Conservation (phyloP, 352 stramenopile species). For the Globisporangium cylindrosporum region DNA sequence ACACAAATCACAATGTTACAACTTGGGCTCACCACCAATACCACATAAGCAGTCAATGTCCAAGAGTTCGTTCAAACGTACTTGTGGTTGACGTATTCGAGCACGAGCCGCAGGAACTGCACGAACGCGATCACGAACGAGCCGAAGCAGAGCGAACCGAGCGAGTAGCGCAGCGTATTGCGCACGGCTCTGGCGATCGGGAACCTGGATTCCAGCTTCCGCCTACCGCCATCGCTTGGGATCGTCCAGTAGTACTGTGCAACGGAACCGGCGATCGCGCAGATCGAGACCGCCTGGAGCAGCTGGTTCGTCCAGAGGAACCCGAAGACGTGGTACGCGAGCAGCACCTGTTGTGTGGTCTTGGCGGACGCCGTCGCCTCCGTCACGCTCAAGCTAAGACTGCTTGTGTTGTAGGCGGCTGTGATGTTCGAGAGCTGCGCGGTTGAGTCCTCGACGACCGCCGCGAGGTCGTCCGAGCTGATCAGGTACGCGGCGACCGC, state of each 20-base stretch:
- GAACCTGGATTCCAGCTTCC: conserved; percentile 49
- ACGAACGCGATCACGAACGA: conserved; percentile 96
- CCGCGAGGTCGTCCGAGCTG: conserved; percentile 50
- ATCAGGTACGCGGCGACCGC: conserved; percentile 53
- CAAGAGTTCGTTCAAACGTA: conserved; percentile 22
- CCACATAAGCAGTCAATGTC: not conserved
- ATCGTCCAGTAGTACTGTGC: conserved; percentile 92
- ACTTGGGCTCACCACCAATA: not conserved
- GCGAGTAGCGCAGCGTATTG: conserved; percentile 86
- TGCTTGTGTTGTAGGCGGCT: conserved; percentile 33
- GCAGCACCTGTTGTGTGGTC: conserved; percentile 48
- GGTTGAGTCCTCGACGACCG: conserved; percentile 25
- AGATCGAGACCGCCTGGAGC: conserved; percentile 93
- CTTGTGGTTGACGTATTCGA: conserved; percentile 95
- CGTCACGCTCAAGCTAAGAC: conserved; percentile 17
- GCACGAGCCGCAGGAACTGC: conserved; percentile 91
- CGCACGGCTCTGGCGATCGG: conserved; percentile 58
- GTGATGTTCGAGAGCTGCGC: conserved; percentile 28
- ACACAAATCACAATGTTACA: not conserved
- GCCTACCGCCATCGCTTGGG: conserved; percentile 27
- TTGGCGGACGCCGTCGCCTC: conserved; percentile 32
- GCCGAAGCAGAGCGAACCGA: conserved; percentile 95
- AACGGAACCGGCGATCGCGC: conserved; percentile 90
- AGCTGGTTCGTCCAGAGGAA: conserved; percentile 97
- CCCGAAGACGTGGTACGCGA: conserved; percentile 90